phyloP scores from a whole-genome alignment of 2,329 filamentous ascomycete species.

The Pyricularia grisea region DNA sequence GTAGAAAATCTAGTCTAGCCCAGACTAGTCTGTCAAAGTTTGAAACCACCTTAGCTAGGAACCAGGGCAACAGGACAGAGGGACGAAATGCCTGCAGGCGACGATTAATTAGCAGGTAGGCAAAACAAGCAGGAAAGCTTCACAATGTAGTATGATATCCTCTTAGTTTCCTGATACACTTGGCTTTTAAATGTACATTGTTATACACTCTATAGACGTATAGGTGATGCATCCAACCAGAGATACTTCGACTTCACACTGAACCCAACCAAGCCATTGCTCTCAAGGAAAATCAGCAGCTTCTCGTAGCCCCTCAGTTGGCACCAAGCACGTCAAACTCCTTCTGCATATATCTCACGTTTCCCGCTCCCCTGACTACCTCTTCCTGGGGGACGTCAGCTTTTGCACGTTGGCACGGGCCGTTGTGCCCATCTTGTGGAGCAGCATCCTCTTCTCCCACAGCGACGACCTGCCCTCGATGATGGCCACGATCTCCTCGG shows the following conservation, averaged over 20 bases:
- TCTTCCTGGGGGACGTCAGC: background rate
- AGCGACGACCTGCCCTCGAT: constrained; percentile 75
- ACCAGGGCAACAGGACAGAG: no score
- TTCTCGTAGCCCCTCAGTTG: background rate
- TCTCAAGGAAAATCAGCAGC: background rate
- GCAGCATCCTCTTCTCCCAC: constrained; percentile 70
- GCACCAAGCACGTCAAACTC: background rate
- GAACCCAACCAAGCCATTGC: background rate
- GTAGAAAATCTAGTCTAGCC: no score
- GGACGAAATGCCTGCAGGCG: no score
- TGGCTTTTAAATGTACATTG: background rate
- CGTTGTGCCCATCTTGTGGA: constrained; percentile 75
- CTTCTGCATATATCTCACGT: background rate
- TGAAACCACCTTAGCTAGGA: no score
- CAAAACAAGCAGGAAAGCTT: background rate
- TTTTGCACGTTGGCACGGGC: constrained; percentile 61
- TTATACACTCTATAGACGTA: constrained; percentile 1
- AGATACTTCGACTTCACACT: background rate
- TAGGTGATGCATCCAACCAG: background rate
- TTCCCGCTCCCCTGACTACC: background rate
- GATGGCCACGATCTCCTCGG: constrained; percentile 78
- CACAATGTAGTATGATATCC: background rate
- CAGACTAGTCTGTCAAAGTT: no score
- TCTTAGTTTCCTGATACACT: background rate
- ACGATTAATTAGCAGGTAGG: background rate